phyloP scores from a whole-genome alignment of 768 basidiomycete genomes.

The Lactarius trivialis region DNA sequence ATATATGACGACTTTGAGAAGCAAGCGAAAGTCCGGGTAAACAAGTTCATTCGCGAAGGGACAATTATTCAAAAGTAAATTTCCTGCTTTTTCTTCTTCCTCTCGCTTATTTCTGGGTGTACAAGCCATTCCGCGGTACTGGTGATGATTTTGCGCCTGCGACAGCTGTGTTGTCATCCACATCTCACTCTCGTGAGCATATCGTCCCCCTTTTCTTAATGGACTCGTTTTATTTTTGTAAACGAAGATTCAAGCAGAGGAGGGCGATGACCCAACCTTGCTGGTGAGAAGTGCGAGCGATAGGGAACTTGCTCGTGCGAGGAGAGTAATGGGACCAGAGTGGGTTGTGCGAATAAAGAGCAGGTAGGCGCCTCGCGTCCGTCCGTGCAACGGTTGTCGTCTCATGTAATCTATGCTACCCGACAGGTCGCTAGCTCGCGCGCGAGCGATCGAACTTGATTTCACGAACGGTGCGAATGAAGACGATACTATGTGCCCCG shows the following conservation, averaged over 20 bases:
- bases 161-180: constrained; percentile 71
- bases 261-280: constrained; percentile 45
- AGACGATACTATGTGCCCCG: constrained; percentile 47
- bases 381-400: background rate
- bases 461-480: constrained; percentile 46
- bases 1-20: constrained; percentile 55
- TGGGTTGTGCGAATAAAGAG: constrained; percentile 29
- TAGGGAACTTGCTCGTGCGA: constrained; percentile 52
- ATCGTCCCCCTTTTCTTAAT: background rate
- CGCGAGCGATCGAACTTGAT: constrained; percentile 39
- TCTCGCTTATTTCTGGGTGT: background rate
- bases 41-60: constrained; percentile 54
- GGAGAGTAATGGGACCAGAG: constrained; percentile 38
- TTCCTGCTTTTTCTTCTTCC: constrained; percentile 1
- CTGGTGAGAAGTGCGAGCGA: constrained; percentile 43
- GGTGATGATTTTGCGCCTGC: constrained; percentile 65
- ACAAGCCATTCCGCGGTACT: constrained; percentile 45
- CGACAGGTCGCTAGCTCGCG: constrained; percentile 42
- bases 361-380: background rate
- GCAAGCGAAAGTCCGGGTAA: constrained; percentile 46
- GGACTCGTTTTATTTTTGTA: background rate
- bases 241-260: constrained; percentile 37
- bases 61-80: constrained; percentile 62
- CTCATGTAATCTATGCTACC: constrained; percentile 29
- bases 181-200: constrained; percentile 55